Conservation (phyloP, 345 rosid species). For the Rhodamnia argentea region DNA sequence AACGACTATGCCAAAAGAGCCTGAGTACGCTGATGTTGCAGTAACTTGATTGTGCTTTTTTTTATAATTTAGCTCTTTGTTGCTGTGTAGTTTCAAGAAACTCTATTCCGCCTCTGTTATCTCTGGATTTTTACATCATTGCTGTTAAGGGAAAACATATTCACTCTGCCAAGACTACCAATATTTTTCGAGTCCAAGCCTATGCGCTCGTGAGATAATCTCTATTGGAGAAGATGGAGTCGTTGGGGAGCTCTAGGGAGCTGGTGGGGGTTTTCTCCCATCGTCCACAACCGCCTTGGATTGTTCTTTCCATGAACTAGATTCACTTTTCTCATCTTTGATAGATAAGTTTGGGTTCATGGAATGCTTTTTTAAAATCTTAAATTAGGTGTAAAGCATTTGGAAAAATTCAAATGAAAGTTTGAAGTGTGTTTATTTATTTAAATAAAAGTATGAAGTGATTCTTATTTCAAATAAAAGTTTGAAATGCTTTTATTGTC, state of each 20-base stretch:
- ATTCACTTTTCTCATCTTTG: background rate
- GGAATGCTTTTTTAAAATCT: background rate
- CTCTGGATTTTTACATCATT: background rate
- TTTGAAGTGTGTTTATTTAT: too few relatives aligned
- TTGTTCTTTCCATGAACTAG: background rate
- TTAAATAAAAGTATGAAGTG: too few relatives aligned
- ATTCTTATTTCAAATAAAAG: too few relatives aligned
- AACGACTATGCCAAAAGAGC: slow-evolving; percentile 64
- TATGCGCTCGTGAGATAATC: background rate
- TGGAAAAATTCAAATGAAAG: too few relatives aligned
- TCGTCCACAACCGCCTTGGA: background rate
- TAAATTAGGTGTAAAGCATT: background rate
- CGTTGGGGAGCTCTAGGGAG: background rate
- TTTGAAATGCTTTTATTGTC: too few relatives aligned
- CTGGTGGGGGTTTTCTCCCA: background rate
- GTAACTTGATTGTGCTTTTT: background rate
- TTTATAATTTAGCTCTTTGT: background rate
- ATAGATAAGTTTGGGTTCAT: background rate
- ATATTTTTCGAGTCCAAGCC: background rate
- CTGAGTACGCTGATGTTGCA: slow-evolving; percentile 12
- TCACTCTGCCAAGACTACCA: background rate
- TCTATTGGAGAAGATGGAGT: background rate
- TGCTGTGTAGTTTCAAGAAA: background rate
- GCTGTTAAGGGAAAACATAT: background rate
- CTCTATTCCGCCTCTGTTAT: background rate